Base-by-base conservation (phyloP, 1,284 basidiomycete species). In the Schizophyllum amplum region DNA sequence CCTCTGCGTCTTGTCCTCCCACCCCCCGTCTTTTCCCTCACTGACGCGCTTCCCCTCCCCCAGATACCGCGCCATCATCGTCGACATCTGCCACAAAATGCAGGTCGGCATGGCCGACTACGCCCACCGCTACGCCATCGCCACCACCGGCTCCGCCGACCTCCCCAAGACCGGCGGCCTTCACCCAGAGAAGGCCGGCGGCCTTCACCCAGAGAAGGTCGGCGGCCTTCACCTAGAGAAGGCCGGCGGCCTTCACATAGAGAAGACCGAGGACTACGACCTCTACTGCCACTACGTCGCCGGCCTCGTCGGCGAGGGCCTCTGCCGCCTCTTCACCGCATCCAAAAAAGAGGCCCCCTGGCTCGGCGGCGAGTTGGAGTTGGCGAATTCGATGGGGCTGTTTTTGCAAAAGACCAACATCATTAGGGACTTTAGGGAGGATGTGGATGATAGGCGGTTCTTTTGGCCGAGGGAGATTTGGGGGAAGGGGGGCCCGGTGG, bases 211-310 rank as follows among this genome's bases (percentile, higher is more conserved):
- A 69, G 97, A 99, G 73, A 98, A 97, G 70, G 97, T 98, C 61
- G 96, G 97, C 2, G 97, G 96, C 1, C 85, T 99, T n/a, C 88
- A 88, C 67, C 77, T 95, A 3, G 56, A 57, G 22, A 98, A 97
- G 70, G 97, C 98, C 61, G 96, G 97, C 2, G 97, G 96, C 1
- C 85, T 99, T n/a, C 88, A 88, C 67, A 77, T 95, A 3, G 56
- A 57, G 22, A 57, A 56, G 25, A 20, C 13, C 0, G 47, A 47
- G 0, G 94, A 98, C 65, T 98, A 96, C 72, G 94, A 98, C 70
- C 80, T 98, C 11, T 99, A 99, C 75, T 99, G 97, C 70, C 96
- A 99, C 73, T 98, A 97, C 70, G 97, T 98, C 61, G 97, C 96
- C 2, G 97, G 96, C 1, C 85, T 99, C 57, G 96, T 99, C 60